Conservation (phyloP, 305 asterid species). For the Lippia alba region DNA sequence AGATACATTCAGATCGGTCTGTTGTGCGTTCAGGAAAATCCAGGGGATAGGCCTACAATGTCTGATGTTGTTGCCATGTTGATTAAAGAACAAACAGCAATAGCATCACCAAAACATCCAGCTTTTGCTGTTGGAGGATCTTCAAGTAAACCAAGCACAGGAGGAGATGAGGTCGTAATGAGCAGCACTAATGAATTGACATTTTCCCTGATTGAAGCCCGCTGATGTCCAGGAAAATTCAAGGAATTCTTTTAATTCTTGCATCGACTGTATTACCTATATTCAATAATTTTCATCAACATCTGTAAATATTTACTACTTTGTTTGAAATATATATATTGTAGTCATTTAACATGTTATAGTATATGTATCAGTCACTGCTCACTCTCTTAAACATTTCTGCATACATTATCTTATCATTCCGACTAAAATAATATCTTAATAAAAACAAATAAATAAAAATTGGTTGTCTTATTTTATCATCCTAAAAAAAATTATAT, state of each 20-base stretch:
- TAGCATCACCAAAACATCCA: slow-evolving; percentile 8
- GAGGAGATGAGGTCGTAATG: not conserved
- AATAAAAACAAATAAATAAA: too few species aligned
- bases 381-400: too few species aligned
- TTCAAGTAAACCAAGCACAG: not conserved
- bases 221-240: not conserved
- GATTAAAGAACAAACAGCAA: not conserved
- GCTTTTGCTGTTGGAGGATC: slow-evolving; percentile 2
- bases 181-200: not conserved
- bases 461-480: too few species aligned
- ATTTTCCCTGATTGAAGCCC: slow-evolving; percentile 14
- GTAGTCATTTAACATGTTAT: too few species aligned
- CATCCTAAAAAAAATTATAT: too few species aligned
- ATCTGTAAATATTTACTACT: too few species aligned
- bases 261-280: too few species aligned
- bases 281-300: too few species aligned
- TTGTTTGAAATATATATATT: too few species aligned
- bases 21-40: slow-evolving; percentile 19
- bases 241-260: not conserved
- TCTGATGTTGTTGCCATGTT: slow-evolving; percentile 17
- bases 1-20: slow-evolving; percentile 25
- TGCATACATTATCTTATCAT: too few species aligned
- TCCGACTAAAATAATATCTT: too few species aligned
- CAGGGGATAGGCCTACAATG: slow-evolving; percentile 27
- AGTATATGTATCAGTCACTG: too few species aligned